phyloP scores from a whole-genome alignment of 768 basidiomycete species.

The Gloeostereum incarnatum region DNA sequence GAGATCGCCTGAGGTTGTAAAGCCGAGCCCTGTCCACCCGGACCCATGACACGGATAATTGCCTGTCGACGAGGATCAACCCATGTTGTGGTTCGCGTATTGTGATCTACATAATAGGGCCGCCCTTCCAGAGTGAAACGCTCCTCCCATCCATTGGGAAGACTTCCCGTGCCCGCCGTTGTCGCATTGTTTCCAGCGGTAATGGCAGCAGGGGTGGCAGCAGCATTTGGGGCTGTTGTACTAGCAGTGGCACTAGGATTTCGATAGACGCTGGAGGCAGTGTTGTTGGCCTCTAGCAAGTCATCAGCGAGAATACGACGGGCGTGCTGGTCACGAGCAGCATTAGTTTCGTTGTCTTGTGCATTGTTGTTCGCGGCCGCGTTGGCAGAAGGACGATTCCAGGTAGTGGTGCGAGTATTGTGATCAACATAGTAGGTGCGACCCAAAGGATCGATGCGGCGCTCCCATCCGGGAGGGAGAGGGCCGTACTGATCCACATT shows the following conservation, averaged over 20 bases:
- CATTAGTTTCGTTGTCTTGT: conserved; percentile 74
- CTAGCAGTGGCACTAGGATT: conserved; percentile 21
- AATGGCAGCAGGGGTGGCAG: conserved; percentile 37
- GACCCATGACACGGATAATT: conserved; percentile 93
- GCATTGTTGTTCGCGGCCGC: conserved; percentile 62
- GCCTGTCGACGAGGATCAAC: conserved; percentile 97
- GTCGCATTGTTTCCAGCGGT: conserved; percentile 43
- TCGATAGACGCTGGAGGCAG: conserved; percentile 20
- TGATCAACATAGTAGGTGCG: conserved; percentile 99
- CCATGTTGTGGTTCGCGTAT: conserved; percentile 99
- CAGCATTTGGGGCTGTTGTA: conserved; percentile 23
- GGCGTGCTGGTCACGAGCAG: conserved; percentile 79
- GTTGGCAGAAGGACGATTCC: conserved; percentile 85
- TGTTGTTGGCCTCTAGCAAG: conserved; percentile 64
- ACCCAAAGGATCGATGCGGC: conserved; percentile 92
- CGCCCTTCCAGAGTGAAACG: conserved; percentile 97
- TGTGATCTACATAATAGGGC: conserved; percentile 99
- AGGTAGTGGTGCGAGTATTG: conserved; percentile 94
- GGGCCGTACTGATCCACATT: conserved; percentile 91
- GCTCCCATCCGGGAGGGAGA: conserved; percentile 90
- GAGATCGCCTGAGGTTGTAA: conserved; percentile 94
- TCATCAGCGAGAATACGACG: conserved; percentile 80
- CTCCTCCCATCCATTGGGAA: conserved; percentile 99
- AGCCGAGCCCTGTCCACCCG: conserved; percentile 78
- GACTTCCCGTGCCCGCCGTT: conserved; percentile 71